phyloP scores from a whole-genome alignment of 306 rosid species.

The Geum urbanum region DNA sequence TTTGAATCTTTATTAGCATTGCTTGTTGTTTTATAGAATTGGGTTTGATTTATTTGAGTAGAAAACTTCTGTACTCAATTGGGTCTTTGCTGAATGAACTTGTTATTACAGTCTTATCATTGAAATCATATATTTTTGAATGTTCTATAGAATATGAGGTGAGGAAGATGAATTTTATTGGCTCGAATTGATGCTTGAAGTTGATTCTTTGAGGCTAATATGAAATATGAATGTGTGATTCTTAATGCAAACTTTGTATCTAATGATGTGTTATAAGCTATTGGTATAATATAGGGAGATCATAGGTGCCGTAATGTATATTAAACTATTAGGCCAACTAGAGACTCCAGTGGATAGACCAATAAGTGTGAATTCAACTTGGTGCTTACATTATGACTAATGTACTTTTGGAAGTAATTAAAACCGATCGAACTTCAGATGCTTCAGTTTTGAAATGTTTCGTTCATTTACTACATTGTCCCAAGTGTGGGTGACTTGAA shows the following conservation, averaged over 20 bases:
- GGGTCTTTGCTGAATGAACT: not conserved
- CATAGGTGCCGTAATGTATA: not conserved
- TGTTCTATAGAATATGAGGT: not conserved
- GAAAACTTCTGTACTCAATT: not conserved
- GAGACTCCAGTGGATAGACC: not conserved
- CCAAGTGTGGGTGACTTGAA: constrained; percentile 21
- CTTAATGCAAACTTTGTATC: not conserved
- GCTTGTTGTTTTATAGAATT: not conserved
- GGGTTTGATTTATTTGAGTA: not conserved
- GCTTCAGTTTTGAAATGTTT: not conserved
- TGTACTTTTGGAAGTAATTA: not conserved
- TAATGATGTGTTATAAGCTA: not conserved
- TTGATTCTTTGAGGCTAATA: not conserved
- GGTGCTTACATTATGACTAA: not conserved
- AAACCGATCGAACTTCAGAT: not conserved
- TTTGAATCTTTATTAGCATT: constrained; percentile 4
- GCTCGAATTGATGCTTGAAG: not conserved
- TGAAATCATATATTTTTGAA: too few relatives aligned
- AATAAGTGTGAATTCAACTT: too few relatives aligned
- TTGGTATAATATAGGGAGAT: constrained; percentile 1
- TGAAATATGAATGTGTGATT: not conserved
- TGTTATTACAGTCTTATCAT: too few relatives aligned
- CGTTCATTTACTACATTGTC: constrained; percentile 11
- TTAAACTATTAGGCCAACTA: not conserved
- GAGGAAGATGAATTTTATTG: not conserved